A percentile compares a stretch with the other conserved stretches of the same genome.
Conservation (phyloP, 495 filamentous ascomycete genomes). For the Neurospora sp. region DNA sequence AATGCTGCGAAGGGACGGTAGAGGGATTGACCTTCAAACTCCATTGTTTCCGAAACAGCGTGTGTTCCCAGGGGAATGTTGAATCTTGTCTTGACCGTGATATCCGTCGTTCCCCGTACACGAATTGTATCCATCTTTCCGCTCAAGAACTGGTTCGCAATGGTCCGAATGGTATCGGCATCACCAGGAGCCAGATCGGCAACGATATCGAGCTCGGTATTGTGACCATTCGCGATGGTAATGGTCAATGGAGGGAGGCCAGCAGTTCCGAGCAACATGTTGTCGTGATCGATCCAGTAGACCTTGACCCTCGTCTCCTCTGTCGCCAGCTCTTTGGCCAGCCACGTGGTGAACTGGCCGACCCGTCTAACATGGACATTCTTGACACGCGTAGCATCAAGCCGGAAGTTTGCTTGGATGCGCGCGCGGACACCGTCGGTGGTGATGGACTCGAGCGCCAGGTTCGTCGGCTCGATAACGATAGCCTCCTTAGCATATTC, state of each 20-base stretch:
- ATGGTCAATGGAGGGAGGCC: slow-evolving; percentile 61
- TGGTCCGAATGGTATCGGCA: slow-evolving; percentile 62
- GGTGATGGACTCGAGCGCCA: slow-evolving; percentile 79
- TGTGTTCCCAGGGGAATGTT: slow-evolving; percentile 61
- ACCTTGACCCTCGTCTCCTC: slow-evolving; percentile 61
- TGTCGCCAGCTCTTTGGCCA: slow-evolving; percentile 62
- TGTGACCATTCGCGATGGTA: slow-evolving; percentile 64
- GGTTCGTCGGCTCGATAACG: slow-evolving; percentile 65
- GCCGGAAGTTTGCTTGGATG: slow-evolving; percentile 65
- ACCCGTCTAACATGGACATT: slow-evolving; percentile 60
- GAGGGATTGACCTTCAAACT: slow-evolving; percentile 70
- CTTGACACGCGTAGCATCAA: slow-evolving; percentile 66
- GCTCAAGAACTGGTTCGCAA: slow-evolving; percentile 81
- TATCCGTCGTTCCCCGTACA: slow-evolving; percentile 56
- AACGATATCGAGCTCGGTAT: slow-evolving; percentile 67
- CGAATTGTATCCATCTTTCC: slow-evolving; percentile 59
- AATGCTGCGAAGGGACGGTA: slow-evolving; percentile 44
- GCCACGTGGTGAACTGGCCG: slow-evolving; percentile 71
- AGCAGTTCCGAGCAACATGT: slow-evolving; percentile 69
- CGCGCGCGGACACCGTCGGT: slow-evolving; percentile 62
- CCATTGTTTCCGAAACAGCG: slow-evolving; percentile 54
- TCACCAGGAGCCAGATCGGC: slow-evolving; percentile 65
- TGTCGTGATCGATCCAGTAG: slow-evolving; percentile 73
- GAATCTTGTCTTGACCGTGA: slow-evolving; percentile 68
- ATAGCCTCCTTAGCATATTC: slow-evolving; percentile 77